Evolutionary conservation across 495 filamentous ascomycete genomes (phyloP).

Genomic region (Rhizodiscina lignyota): DNA sequence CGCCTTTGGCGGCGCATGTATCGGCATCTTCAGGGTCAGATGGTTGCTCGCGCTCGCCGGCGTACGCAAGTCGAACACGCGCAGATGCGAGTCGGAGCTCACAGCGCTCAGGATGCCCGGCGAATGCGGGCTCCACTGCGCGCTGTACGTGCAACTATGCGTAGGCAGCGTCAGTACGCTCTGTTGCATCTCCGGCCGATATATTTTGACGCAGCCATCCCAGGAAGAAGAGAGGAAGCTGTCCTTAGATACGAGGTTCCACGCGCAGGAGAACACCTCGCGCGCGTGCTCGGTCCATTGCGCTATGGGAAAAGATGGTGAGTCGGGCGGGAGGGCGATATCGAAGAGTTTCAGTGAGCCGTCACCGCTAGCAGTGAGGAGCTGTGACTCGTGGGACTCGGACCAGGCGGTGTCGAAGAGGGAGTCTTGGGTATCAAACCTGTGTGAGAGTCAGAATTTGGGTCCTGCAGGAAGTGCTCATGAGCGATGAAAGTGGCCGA

Average conservation of each 20-base stretch:
- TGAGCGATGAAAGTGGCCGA: no score
- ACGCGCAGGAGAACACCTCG: constrained; percentile 78
- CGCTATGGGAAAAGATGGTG: constrained; percentile 71
- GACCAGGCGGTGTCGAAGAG: constrained; percentile 91
- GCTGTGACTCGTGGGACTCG: constrained; percentile 85
- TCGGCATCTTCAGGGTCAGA: constrained; percentile 57
- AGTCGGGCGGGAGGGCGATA: constrained; percentile 44
- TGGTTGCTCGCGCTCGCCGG: constrained; percentile 71
- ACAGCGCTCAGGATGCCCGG: constrained; percentile 67
- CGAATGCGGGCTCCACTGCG: constrained; percentile 64
- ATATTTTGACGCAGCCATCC: constrained; percentile 90
- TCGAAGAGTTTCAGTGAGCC: constrained; percentile 93
- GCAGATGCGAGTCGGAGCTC: constrained; percentile 66
- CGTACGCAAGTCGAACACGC: constrained; percentile 78
- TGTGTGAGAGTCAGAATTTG: constrained; percentile 17
- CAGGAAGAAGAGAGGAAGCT: constrained; percentile 77
- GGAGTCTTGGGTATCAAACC: constrained; percentile 91
- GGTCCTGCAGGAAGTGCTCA: constrained; percentile 1
- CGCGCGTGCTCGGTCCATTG: constrained; percentile 84
- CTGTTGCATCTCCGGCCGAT: constrained; percentile 54
- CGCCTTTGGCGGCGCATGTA: constrained; percentile 43
- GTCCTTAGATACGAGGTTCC: constrained; percentile 85
- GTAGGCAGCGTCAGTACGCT: constrained; percentile 74
- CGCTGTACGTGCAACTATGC: constrained; percentile 80
- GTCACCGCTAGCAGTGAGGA: constrained; percentile 74